Evolutionary conservation across 2,329 filamentous ascomycete species (phyloP).

Genomic region (Apiospora saccharicola): DNA sequence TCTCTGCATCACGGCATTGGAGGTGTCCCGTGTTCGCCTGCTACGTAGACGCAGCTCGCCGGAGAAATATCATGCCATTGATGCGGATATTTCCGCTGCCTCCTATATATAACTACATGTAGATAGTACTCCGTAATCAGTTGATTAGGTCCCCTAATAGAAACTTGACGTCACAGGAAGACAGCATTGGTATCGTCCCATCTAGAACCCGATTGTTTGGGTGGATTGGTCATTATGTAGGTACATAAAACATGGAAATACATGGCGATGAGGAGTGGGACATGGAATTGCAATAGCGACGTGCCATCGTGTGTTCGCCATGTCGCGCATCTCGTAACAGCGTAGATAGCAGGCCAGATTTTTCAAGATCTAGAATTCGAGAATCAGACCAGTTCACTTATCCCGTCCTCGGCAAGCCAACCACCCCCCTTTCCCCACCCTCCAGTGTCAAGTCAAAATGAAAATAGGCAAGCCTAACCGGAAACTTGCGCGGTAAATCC

Average conservation of each 20-base stretch:
- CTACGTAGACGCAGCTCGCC: background rate
- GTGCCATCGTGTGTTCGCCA: background rate
- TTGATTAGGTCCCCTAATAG: background rate
- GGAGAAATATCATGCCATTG: background rate
- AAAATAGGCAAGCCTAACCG: slow-evolving; percentile 6
- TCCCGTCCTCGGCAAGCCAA: background rate
- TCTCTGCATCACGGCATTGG: background rate
- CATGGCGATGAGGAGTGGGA: background rate
- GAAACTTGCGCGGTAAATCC: background rate
- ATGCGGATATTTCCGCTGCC: background rate
- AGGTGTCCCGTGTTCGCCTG: background rate
- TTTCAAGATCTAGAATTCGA: background rate
- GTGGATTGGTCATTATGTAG: background rate
- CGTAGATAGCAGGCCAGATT: background rate
- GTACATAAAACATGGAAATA: background rate
- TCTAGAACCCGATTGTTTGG: background rate
- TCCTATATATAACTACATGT: background rate
- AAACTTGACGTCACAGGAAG: background rate
- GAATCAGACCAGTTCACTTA: background rate
- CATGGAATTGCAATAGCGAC: background rate
- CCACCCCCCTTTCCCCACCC: slow-evolving; percentile 1
- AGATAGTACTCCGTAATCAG: background rate
- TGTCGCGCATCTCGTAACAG: background rate
- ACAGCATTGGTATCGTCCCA: background rate
- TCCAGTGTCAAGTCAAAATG: slow-evolving; percentile 19